Evolutionary conservation across 169 alveolate species (phyloP).

Genomic region (Perkinsus marinus): DNA sequence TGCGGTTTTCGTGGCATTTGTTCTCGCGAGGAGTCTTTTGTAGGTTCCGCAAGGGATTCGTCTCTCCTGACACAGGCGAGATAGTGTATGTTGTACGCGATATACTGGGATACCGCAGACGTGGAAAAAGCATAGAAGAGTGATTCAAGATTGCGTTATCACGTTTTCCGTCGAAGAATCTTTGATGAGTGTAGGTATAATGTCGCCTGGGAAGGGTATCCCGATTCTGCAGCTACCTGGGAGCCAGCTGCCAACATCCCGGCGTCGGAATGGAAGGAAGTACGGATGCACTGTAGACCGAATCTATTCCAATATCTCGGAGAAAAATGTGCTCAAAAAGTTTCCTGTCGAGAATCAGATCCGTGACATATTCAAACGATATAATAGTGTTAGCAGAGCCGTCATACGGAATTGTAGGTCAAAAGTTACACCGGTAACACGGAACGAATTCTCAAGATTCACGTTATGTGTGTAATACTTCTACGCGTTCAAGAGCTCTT

Average conservation of each 20-base stretch:
- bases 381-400: no score
- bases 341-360: no score
- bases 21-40: not conserved
- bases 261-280: not conserved
- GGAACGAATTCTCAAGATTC: no score
- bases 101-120: not conserved
- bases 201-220: not conserved
- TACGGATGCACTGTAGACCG: no score
- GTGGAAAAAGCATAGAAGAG: no score
- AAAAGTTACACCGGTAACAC: no score
- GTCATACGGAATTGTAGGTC: no score
- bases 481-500: no score
- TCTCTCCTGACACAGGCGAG: not conserved
- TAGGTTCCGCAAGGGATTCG: not conserved
- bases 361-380: no score
- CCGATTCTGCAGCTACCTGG: not conserved
- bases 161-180: not conserved
- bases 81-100: not conserved
- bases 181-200: not conserved
- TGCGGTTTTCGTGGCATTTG: not conserved
- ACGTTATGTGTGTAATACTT: no score
- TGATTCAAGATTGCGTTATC: not conserved
- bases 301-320: no score
- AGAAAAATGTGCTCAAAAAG: no score
- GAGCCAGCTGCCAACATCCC: not conserved